These are phyloP conservation scores for Nakazawaea anatomiae DNA, from an alignment of 805 yeast species.

Conservation along the genomic window DNA sequence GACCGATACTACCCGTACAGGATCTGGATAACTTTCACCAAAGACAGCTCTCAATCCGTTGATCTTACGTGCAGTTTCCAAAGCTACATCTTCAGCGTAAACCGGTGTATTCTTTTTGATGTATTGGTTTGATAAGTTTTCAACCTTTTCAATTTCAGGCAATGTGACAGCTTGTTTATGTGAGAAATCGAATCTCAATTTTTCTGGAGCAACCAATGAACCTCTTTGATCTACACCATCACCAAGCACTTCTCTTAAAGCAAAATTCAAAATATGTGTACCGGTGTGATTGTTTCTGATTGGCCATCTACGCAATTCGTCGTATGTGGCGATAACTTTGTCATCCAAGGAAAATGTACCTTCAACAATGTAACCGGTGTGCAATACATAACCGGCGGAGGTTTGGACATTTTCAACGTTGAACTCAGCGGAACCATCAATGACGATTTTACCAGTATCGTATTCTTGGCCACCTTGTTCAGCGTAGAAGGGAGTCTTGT, in stretches of 20 bases:
- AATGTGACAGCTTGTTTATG: conserved; percentile 79
- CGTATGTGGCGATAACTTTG: conserved; percentile 77
- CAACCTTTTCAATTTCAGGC: conserved; percentile 70
- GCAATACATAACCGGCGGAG: conserved; percentile 93
- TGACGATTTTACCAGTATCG: conserved; percentile 88
- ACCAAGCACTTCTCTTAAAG: conserved; percentile 81
- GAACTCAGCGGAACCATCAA: conserved; percentile 85
- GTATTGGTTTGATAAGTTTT: conserved; percentile 62
- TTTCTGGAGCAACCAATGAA: conserved; percentile 92
- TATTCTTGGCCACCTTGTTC: conserved; percentile 99
- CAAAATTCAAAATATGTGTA: conserved; percentile 90
- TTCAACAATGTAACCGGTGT: conserved; percentile 80
- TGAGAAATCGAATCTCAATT: conserved; percentile 92
- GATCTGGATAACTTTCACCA: conserved; percentile 98
- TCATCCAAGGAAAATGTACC: conserved; percentile 69
- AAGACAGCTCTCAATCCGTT: conserved; percentile 93
- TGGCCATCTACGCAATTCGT: conserved; percentile 93
- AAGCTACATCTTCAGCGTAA: conserved; percentile 76
- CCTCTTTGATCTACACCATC: conserved; percentile 92
- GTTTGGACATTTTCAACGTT: conserved; percentile 86
- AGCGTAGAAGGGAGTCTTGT: conserved; percentile 92
- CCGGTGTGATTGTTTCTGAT: conserved; percentile 98
- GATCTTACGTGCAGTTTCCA: conserved; percentile 67
- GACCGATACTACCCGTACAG: conserved; percentile 95
- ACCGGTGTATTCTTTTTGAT: conserved; percentile 70